Base-by-base conservation (phyloP, 73 alveolate species). In the Stentor roeselii region DNA sequence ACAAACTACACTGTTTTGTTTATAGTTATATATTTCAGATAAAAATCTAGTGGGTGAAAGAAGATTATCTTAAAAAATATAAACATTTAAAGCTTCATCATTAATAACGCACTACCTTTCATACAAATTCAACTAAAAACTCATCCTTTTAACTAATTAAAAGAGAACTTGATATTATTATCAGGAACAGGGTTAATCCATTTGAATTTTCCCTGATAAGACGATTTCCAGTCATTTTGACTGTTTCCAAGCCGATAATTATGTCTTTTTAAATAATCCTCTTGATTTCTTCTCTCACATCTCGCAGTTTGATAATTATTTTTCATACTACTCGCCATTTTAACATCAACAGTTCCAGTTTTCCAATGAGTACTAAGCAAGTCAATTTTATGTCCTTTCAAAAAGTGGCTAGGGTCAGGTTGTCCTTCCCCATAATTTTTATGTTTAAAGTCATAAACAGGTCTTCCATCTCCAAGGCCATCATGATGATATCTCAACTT, bases 151-250 rank as follows among this genome's bases (percentile, higher is more conserved):
- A n/a, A n/a, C 21, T 50, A 50, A 50, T 50, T 21, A 50, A 50
- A 50, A 11, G 67, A 50, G 67, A 50, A 50, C 21, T 50, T 50
- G 21, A 6, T 50, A 11, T 6, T 11, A 50, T 50, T 67, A 67
- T 67, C 80, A 67, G 80, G 41, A 67, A 67, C 42, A 67, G 80
- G 80, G 15, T 67, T 36, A 67, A 67, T 32, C 80, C 80, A 67
- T 32, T 67, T n/a, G 37, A 21, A 67, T 15, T 27, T 67, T 34
- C 41, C 80, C 14, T 67, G 37, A 2, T 67, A 21, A 27, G 80
- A 67, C 21, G 80, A 21, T 21, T 34, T 67, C 42, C 80, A 67
- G 21, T n/a, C 37, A 1, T 32, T 32, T 67, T 27, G 11, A 3
- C 80, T 32, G 11, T 67, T 40, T 30, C 80, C 80, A 21, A 67